Percentiles rank a stretch among this genome's conserved stretches.
These are phyloP conservation scores for Deinandra increscens DNA, from an alignment of 129 eudicot species.

Conservation along the genomic window DNA sequence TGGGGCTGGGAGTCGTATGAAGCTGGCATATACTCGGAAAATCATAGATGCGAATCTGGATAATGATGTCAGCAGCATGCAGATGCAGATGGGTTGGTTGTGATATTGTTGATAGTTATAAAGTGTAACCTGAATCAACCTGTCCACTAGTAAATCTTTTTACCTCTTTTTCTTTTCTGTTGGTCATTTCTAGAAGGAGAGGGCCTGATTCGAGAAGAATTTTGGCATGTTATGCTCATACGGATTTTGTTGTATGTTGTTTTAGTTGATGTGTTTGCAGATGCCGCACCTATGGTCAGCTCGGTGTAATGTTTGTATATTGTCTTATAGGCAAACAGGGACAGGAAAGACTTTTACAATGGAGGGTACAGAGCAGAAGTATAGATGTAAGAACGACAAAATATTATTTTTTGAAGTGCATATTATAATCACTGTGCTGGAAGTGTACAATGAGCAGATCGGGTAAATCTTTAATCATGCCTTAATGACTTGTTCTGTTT, in stretches of 20 bases:
- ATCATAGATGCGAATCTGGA: too few species aligned
- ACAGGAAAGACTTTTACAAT: constrained; percentile 52
- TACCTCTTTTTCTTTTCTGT: not conserved
- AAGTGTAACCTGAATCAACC: not conserved
- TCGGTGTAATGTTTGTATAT: constrained; percentile 52
- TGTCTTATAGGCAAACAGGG: constrained; percentile 52
- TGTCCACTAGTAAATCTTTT: not conserved
- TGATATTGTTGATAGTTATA: too few species aligned
- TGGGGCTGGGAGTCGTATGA: too few species aligned
- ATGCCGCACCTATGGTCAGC: constrained; percentile 45
- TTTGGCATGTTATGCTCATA: not conserved
- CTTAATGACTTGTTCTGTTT: too few species aligned
- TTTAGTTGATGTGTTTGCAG: constrained; percentile 47
- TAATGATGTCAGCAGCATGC: too few species aligned
- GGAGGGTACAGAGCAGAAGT: constrained; percentile 50
- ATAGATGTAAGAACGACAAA: too few species aligned
- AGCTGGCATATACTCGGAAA: too few species aligned
- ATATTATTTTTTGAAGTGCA: too few species aligned
- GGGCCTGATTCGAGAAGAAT: not conserved
- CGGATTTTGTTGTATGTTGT: constrained; percentile 10
- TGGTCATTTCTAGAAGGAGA: constrained; percentile 2
- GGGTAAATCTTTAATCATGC: too few species aligned
- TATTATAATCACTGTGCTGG: too few species aligned
- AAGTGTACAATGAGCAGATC: too few species aligned
- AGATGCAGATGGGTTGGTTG: too few species aligned